Percentiles rank a stretch among this genome's conserved stretches.
These are phyloP conservation scores for Pyricularia sp. DNA, from an alignment of 2,329 filamentous ascomycete genomes.

Conservation along the genomic window DNA sequence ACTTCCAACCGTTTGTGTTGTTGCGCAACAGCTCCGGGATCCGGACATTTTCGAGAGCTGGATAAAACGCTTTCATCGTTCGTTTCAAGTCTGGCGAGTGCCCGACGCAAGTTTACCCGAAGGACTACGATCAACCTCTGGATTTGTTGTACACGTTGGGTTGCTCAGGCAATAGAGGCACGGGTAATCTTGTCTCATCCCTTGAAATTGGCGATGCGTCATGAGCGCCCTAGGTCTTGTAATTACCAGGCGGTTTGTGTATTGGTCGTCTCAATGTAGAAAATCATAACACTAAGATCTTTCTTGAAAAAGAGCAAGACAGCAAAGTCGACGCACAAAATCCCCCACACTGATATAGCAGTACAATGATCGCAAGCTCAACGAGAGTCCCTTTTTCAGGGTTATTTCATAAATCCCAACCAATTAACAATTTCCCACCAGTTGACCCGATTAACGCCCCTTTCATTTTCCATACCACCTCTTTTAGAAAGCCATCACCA, in stretches of 20 bases:
- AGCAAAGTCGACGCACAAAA: background rate
- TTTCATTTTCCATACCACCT: background rate
- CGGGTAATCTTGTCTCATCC: background rate
- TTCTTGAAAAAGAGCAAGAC: background rate
- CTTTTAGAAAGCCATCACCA: conserved; percentile 52
- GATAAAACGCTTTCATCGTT: conserved; percentile 56
- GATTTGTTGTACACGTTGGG: conserved; percentile 78
- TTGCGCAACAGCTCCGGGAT: conserved; percentile 83
- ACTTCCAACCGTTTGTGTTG: conserved; percentile 59
- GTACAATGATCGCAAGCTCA: background rate
- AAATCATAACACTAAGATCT: background rate
- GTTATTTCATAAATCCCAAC: background rate
- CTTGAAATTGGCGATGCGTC: background rate
- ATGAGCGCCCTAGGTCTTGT: background rate
- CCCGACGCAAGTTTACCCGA: conserved; percentile 51
- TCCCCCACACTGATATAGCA: background rate
- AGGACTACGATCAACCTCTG: conserved; percentile 52
- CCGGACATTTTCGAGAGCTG: conserved; percentile 79
- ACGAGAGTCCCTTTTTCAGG: background rate
- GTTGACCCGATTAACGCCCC: background rate
- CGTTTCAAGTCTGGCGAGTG: conserved; percentile 70
- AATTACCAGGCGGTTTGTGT: background rate
- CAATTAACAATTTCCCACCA: background rate
- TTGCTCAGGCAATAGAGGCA: conserved; percentile 31
- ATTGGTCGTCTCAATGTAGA: background rate